These are phyloP conservation scores for Fusarium nodosum DNA, from an alignment of 2,329 filamentous ascomycete species.

Conservation along the genomic window DNA sequence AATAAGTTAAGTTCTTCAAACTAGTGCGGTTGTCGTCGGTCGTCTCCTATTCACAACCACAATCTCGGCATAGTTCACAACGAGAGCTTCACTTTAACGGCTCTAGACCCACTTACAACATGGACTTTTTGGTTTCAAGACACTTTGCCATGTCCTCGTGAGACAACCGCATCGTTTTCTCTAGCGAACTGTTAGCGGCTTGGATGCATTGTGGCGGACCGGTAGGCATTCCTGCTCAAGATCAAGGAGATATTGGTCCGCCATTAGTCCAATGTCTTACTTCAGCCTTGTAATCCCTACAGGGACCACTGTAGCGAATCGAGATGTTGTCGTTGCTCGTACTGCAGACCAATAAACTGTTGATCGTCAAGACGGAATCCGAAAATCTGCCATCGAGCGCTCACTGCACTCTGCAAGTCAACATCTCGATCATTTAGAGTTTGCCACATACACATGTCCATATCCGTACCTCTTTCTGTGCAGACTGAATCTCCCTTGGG, in stretches of 20 bases:
- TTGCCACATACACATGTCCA: neutral
- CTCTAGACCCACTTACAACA: conserved; percentile 16
- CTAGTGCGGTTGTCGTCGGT: neutral
- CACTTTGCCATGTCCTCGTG: conserved; percentile 25
- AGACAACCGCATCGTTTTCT: conserved; percentile 21
- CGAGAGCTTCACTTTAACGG: neutral
- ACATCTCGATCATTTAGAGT: conserved; percentile 3
- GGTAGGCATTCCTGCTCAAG: conserved; percentile 11
- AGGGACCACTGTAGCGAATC: neutral
- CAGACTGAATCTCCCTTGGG: conserved; percentile 2
- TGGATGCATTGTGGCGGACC: conserved; percentile 2
- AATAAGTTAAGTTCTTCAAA: neutral
- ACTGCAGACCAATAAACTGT: conserved; percentile 1
- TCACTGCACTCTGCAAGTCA: neutral
- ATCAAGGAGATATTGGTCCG: conserved; percentile 26
- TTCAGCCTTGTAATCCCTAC: conserved; percentile 30
- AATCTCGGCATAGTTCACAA: neutral
- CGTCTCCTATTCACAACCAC: neutral
- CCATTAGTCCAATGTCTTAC: conserved; percentile 7
- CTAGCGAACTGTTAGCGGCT: conserved; percentile 34
- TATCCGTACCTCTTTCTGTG: neutral
- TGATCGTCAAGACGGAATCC: conserved; percentile 8
- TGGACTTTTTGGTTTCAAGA: conserved; percentile 18
- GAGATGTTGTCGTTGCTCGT: neutral
- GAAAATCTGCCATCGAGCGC: neutral